Evolutionary conservation across 2,329 filamentous ascomycete species (phyloP), one percentile per base, ranked within the genome.

Genomic region (Arthrocladium fulminans): DNA sequence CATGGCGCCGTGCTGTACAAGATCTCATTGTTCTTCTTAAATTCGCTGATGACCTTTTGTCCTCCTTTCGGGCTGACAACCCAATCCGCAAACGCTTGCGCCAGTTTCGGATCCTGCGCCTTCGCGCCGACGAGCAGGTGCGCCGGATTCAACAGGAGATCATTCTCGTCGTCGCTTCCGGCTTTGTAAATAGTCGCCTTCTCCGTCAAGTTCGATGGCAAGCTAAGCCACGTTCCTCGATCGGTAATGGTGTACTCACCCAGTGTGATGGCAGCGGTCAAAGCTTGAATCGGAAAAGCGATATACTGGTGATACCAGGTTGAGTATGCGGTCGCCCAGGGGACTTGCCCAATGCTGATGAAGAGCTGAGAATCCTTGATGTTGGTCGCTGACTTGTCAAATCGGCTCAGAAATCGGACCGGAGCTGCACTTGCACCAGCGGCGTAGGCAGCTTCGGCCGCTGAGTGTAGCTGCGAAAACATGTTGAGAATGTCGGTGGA

Each of bases 161-260:
- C 67, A 5, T 60, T 54, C 2, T 60, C 59, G 1, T 63, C 53
- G 48, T 72, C 66, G 2, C 59, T 62, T 2, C 63, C 62, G 43
- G 43, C 40, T 45, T 55, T 56, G 51, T 57, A 60, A 46, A 42
- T 50, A 12, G 50, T 42, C 34, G 27, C 22, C 22, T 37, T 10
- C 42, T 20, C 20, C 3, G 61, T 56, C 7, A 72, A 49, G 1
- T 57, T 55, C 7, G 53, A 30, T 6, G 63, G 55, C 3, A 74
- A 54, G 3, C 68, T 69, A 1, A 73, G 56, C 20, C 65, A 69
- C 0, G 72, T 73, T 1, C 70, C 71, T 2, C 64, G 60, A 48
- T 74, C 71, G 0, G 69, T 73, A 41, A 74, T 59, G 0, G 70
- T 74, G 52, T 74, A 73, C 50, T 74, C 70, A 0, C 67, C 55